These are phyloP conservation scores for Pythium grandisporangium DNA, from an alignment of 352 stramenopile genomes.

Conservation along the genomic window DNA sequence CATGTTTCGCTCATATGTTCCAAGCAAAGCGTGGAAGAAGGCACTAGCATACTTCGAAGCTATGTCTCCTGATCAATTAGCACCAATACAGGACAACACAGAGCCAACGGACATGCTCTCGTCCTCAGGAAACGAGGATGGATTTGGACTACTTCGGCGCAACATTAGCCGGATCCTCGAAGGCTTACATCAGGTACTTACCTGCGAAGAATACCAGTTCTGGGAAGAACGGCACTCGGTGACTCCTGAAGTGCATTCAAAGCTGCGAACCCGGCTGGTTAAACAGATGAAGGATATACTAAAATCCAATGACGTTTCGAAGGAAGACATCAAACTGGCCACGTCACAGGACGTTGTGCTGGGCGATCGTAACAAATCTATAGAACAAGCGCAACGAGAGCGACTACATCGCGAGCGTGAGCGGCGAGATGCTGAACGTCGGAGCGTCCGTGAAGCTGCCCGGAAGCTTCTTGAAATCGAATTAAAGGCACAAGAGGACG, in stretches of 20 bases:
- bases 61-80: slow-evolving; percentile 38
- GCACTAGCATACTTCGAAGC: slow-evolving; percentile 62
- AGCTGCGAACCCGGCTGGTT: slow-evolving; percentile 41
- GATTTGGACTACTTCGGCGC: slow-evolving; percentile 68
- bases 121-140: slow-evolving; percentile 50
- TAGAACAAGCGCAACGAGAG: slow-evolving; percentile 28
- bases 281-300: slow-evolving; percentile 47
- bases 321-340: slow-evolving; percentile 30
- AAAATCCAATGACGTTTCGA: slow-evolving; percentile 14
- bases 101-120: slow-evolving; percentile 29
- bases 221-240: slow-evolving; percentile 75
- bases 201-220: slow-evolving; percentile 73
- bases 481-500: slow-evolving; percentile 68
- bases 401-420: slow-evolving; percentile 34
- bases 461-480: slow-evolving; percentile 67
- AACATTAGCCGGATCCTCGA: slow-evolving; percentile 68
- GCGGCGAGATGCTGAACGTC: slow-evolving; percentile 51
- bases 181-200: slow-evolving; percentile 50
- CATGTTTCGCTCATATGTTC: slow-evolving; percentile 71
- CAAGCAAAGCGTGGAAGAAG: slow-evolving; percentile 79
- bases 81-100: slow-evolving; percentile 2
- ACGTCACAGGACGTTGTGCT: slow-evolving; percentile 36
- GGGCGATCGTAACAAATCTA: slow-evolving; percentile 25
- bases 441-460: slow-evolving; percentile 56
- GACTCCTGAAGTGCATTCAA: slow-evolving; percentile 42